Evolutionary conservation across 225 moss, liverwort and hornwort species (phyloP).

Genomic region (Pseudoscleropodium purum): DNA sequence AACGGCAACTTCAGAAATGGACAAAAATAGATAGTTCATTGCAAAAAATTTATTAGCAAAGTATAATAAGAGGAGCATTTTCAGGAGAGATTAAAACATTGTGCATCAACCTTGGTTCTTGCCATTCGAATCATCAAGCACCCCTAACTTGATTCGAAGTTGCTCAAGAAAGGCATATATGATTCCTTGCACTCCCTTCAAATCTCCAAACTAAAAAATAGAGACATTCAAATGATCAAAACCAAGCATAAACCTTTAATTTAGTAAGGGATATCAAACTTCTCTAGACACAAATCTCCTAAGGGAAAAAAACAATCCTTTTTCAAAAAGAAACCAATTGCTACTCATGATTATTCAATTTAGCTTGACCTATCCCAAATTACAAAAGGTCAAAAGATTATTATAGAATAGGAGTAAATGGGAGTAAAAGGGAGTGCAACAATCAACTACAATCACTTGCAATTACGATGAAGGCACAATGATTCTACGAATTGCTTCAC

Average conservation of each 20-base stretch:
- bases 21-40: not conserved
- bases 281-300: not conserved
- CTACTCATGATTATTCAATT: not conserved
- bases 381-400: not conserved
- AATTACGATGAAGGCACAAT: not conserved
- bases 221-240: not conserved
- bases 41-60: not conserved
- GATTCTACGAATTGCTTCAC: not conserved
- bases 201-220: slow-evolving; percentile 4
- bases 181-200: not conserved
- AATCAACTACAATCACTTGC: not conserved
- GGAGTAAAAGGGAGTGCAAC: not conserved
- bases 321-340: not conserved
- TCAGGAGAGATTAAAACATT: not conserved
- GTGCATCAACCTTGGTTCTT: not conserved
- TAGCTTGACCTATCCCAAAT: not conserved
- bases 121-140: slow-evolving; percentile 18
- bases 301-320: too few relatives aligned
- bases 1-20: not conserved
- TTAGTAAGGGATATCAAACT: not conserved
- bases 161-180: not conserved
- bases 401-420: not conserved
- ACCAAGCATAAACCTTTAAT: not conserved
- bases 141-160: slow-evolving; percentile 16
- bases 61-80: not conserved